phyloP scores from a whole-genome alignment of 2,329 filamentous ascomycete species.

The Fusarium agapanthi region DNA sequence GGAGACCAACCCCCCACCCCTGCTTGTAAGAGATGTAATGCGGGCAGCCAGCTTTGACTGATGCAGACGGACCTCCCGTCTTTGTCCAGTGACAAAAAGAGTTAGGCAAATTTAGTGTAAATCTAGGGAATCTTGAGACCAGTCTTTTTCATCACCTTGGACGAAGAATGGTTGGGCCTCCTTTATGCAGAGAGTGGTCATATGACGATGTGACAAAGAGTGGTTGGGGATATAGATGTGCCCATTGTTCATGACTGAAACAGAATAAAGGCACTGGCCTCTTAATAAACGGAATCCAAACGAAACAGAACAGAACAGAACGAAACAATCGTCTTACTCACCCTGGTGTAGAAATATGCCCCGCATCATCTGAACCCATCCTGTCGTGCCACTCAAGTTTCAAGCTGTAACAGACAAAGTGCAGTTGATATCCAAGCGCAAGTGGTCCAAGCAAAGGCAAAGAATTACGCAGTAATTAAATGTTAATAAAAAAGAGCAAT shows the following conservation, averaged over 20 bases:
- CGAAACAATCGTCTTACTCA: constrained; percentile 20
- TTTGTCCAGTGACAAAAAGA: neutral
- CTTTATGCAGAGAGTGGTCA: constrained; percentile 8
- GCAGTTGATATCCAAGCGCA: neutral
- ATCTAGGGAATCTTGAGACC: neutral
- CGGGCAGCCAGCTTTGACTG: neutral
- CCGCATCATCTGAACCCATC: constrained; percentile 37
- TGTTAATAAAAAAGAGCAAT: neutral
- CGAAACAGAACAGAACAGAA: constrained; percentile 19
- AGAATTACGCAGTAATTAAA: neutral
- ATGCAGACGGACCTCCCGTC: neutral
- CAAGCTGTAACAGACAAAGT: constrained; percentile 19
- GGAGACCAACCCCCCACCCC: constrained; percentile 8
- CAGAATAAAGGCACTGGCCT: neutral
- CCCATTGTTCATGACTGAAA: neutral
- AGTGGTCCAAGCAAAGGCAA: neutral
- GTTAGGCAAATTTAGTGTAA: neutral
- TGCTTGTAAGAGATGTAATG: constrained; percentile 11
- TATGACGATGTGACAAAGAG: constrained; percentile 11
- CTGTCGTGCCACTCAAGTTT: constrained; percentile 38
- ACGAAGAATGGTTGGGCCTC: neutral
- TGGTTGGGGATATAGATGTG: neutral
- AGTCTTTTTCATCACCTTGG: neutral
- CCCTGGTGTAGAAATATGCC: constrained; percentile 29
- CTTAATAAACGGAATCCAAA: neutral